Evolutionary conservation across 2,329 filamentous ascomycete species (phyloP), one percentile per base, ranked within the genome.

Genomic region (Botrytis cinerea): DNA sequence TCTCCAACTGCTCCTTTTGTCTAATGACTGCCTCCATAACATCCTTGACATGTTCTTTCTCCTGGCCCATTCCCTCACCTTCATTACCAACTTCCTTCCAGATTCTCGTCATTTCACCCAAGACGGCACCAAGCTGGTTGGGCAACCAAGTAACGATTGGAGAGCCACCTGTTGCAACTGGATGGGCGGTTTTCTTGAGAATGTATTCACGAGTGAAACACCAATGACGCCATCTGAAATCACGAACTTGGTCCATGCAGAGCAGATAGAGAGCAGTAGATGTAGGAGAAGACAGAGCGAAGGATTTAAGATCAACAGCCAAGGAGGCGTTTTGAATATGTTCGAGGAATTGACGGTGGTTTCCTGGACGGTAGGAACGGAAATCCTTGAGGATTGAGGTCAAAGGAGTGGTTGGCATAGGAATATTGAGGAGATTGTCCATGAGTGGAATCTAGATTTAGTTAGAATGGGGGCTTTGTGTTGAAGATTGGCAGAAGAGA

Each of bases 321-420:
- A 80, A 77, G 9, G 87, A 85, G 74, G 83, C 83, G 71, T 83
- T 82, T 74, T 87, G 83, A 35, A 97, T 92, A 80, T 91, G 91
- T 75, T 89, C 87, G 48, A 98, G 87, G 82, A 98, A 98, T 77
- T 91, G 89, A 60, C 94, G 90, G 82, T 98, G 95, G 79, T 97
- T 95, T 71, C 92, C 92, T 4, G 95, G 95, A 0, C 95, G 89
- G 83, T 98, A 98, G 80, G 92, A 87, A 75, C 95, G 89, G 86
- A 98, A 98, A 82, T 98, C 95, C 76, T 90, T 86, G 32, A 98
- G 87, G 81, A 97, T 97, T 73, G 92, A 90, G 0, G 95, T 98
- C 63, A 98, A 89, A 0, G 95, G 95, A 7, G 94, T 98, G 71
- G 90, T 85, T 1, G 95, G 95, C 94, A 98, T 97, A 75, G 90